Conservation (phyloP, 805 yeast species). For the Metschnikowia sp. region DNA sequence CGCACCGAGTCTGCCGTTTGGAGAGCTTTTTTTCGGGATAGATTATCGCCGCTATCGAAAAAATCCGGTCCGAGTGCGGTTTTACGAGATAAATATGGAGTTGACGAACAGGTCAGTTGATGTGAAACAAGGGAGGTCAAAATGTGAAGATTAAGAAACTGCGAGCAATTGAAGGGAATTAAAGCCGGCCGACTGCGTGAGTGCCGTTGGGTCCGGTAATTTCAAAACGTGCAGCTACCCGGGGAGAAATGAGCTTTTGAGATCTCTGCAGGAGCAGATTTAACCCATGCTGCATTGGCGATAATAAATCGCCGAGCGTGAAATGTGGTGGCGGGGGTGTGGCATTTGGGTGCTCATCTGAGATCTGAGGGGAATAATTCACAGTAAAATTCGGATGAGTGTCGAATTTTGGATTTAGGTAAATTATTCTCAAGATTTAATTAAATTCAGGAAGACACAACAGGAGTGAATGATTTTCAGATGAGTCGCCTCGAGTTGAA, state of each 20-base stretch:
- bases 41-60: background rate
- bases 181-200: no score
- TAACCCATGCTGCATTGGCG: conserved; percentile 5
- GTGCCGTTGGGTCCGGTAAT: no score
- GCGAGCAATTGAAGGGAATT: background rate
- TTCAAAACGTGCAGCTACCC: no score
- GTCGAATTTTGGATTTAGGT: background rate
- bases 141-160: background rate
- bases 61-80: background rate
- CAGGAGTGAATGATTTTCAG: no score
- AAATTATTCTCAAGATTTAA: background rate
- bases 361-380: background rate
- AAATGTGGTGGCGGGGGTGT: conserved; percentile 11
- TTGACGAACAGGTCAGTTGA: no score
- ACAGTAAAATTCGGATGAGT: background rate
- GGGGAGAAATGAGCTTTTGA: background rate
- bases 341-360: conserved; percentile 4
- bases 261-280: conserved; percentile 5
- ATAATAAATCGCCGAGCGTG: conserved; percentile 2
- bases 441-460: no score
- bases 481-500: no score
- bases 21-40: no score
- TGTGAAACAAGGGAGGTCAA: no score
- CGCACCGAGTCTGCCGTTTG: no score
- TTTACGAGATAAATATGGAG: background rate